Percentiles rank a stretch among this genome's conserved stretches.
These are phyloP conservation scores for Metschnikowia lochheadii DNA, from an alignment of 805 yeast species.

Conservation along the genomic window DNA sequence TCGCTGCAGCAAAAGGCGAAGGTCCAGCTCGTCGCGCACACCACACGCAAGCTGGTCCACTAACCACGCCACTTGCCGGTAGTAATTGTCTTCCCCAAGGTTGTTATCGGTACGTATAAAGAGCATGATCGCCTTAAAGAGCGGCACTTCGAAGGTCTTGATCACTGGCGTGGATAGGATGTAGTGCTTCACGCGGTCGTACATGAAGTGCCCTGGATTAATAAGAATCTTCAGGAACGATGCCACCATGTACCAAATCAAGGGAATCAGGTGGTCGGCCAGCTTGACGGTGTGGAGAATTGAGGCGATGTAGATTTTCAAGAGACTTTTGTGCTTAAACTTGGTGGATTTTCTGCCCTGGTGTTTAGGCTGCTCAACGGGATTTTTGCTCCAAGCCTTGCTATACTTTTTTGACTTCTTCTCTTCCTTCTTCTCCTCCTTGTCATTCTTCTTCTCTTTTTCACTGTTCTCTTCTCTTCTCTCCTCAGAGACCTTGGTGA, in stretches of 20 bases:
- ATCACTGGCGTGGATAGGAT: constrained; percentile 53
- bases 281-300: constrained; percentile 34
- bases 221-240: constrained; percentile 52
- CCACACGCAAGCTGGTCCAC: constrained; percentile 47
- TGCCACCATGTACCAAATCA: constrained; percentile 51
- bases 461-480: background rate
- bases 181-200: constrained; percentile 67
- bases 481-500: constrained; percentile 7
- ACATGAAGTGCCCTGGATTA: constrained; percentile 70
- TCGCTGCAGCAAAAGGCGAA: constrained; percentile 46
- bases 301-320: constrained; percentile 51
- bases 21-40: constrained; percentile 46
- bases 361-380: constrained; percentile 11
- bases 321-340: constrained; percentile 54
- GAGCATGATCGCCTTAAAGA: constrained; percentile 37
- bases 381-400: background rate
- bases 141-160: constrained; percentile 41
- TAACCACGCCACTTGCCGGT: constrained; percentile 65
- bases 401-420: background rate
- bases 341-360: constrained; percentile 29
- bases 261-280: constrained; percentile 13
- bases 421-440: background rate
- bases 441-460: too few relatives aligned
- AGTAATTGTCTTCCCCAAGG: constrained; percentile 44
- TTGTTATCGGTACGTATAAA: constrained; percentile 20